Evolutionary conservation across 176 grass and related monocot species (phyloP), one percentile per base, ranked within the genome.

Genomic region (Triticum dicoccoides): DNA sequence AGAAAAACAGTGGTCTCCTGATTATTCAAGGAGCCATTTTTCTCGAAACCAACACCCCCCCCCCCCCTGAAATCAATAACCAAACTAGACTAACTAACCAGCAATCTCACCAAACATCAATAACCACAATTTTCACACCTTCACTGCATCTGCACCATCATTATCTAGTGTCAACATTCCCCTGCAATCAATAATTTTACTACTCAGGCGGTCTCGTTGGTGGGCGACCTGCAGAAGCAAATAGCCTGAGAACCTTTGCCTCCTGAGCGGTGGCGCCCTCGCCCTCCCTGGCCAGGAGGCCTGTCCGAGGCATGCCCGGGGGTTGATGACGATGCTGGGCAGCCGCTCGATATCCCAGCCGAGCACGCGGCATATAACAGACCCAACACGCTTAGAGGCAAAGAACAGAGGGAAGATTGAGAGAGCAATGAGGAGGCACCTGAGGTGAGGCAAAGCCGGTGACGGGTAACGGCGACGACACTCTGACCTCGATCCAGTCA

Each of bases 341-440:
- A 93, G 58, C 74, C 75, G 84, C 2, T 66, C 27, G 33, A 77
- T 44, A 65, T 93, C 87, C 92, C 91, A 97, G 7, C 86, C 82
- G 39, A 97, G 92, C 18, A 95, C 71, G 33, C 80, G 68, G 87
- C 90, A 95, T 39, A 97, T 8, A 1, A 85, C 82, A n/a, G 38
- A 39, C 38, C 38, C 38, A 39, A 39, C 38, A 39, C 38, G 38
- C 38, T 39, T 2, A 39, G 38, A 39, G 8, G 7, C 38, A 39
- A 39, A 39, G 38, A 39, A 39, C 1, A 39, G 38, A 39, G 38
- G 35, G 35, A 37, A 5, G 35, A 37, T 3, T 6, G 1, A 39
- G 8, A 39, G 8, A 39, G 38, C 38, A 39, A 39, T 39, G 38
- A 39, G 38, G 8, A 39, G 38, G 38, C 38, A 39, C 38, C 38